Evolutionary conservation across 495 filamentous ascomycete genomes (phyloP).

Genomic region (Echria macrotheca): DNA sequence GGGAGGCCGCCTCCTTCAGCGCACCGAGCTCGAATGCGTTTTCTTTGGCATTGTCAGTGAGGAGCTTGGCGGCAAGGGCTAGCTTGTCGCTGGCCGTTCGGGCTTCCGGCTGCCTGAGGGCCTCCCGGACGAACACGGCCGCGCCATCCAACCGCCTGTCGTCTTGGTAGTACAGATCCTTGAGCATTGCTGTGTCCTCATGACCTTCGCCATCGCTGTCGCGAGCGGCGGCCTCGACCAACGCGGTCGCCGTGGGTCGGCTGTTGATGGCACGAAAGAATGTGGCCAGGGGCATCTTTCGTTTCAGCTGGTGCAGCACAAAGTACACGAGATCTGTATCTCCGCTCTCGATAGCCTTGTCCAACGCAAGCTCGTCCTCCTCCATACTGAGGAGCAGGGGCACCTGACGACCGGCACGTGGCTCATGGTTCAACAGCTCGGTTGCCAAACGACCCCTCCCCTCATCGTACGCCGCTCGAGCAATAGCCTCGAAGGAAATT

Average conservation of each 20-base stretch:
- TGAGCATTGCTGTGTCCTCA: conserved; percentile 77
- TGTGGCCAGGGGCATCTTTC: conserved; percentile 79
- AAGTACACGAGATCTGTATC: conserved; percentile 89
- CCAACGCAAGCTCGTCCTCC: conserved; percentile 89
- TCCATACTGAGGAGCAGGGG: conserved; percentile 93
- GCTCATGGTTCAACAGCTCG: conserved; percentile 85
- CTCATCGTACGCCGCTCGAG: conserved; percentile 92
- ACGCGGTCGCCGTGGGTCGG: conserved; percentile 78
- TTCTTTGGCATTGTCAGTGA: conserved; percentile 75
- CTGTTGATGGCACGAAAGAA: conserved; percentile 92
- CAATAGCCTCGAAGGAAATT: conserved; percentile 92
- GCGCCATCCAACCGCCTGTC: conserved; percentile 87
- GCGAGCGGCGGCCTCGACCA: conserved; percentile 77
- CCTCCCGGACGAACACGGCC: conserved; percentile 78
- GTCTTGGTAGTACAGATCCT: conserved; percentile 97
- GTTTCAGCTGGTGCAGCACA: conserved; percentile 82
- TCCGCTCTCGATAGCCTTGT: conserved; percentile 94
- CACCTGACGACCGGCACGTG: conserved; percentile 89
- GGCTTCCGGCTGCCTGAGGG: conserved; percentile 58
- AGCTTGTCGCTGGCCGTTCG: conserved; percentile 69
- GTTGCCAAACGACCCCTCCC: conserved; percentile 82
- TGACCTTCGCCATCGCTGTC: conserved; percentile 22
- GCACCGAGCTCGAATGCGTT: conserved; percentile 66
- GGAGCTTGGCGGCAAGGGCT: conserved; percentile 71
- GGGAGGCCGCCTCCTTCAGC: conserved; percentile 67